Percentiles rank a stretch among this genome's conserved stretches.
Evolutionary conservation across 116 monocot species (phyloP).

Genomic region (Dioscorea cayenensis): DNA sequence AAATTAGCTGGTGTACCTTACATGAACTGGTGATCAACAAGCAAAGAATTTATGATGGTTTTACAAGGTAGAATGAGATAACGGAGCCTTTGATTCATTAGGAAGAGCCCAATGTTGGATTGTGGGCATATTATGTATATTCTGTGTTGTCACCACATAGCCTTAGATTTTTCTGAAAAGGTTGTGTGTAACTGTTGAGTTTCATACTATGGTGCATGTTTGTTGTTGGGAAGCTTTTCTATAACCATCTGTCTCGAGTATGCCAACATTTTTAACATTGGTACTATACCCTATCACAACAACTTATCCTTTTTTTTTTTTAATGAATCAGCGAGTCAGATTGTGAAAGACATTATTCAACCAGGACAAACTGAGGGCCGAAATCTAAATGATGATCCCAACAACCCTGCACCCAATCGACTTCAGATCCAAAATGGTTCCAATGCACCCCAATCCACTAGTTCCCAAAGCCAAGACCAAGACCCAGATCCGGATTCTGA

Average conservation of each 20-base stretch:
- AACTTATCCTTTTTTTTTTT: background rate
- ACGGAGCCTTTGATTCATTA: too few species aligned
- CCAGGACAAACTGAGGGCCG: conserved; percentile 4
- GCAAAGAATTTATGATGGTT: too few species aligned
- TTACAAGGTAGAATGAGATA: too few species aligned
- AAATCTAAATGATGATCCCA: conserved; percentile 7
- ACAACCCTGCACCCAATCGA: too few species aligned
- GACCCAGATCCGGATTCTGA: conserved; percentile 9
- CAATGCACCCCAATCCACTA: background rate
- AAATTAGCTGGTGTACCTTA: too few species aligned
- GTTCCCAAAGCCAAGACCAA: conserved; percentile 9
- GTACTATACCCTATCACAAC: background rate
- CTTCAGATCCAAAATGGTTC: too few species aligned
- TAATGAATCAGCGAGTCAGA: conserved; percentile 15
- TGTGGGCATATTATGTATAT: too few species aligned
- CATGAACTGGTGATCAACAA: too few species aligned
- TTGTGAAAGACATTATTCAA: conserved; percentile 16
- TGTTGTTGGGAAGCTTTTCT: background rate
- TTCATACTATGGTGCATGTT: background rate
- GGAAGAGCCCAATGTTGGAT: too few species aligned
- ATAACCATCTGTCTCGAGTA: background rate
- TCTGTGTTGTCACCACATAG: too few species aligned
- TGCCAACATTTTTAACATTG: too few species aligned
- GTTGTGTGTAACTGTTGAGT: background rate
- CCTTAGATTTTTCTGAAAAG: too few species aligned